phyloP scores from a whole-genome alignment of 257 asterid species.

The Nicotiana tomentosiformis region DNA sequence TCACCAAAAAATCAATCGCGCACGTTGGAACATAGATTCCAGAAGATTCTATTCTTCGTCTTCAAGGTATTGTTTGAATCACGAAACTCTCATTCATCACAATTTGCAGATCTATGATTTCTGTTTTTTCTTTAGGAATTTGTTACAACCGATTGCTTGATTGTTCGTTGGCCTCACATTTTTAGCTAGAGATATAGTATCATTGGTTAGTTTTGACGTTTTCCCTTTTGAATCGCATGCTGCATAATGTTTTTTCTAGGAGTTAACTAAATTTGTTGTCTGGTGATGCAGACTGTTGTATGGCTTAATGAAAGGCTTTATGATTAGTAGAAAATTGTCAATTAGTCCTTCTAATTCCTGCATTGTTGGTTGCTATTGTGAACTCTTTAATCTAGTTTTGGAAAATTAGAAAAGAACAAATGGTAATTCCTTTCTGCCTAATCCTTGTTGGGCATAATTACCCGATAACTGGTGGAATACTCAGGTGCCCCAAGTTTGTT shows the following conservation, averaged over 20 bases:
- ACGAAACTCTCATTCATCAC: background rate
- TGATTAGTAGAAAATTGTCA: background rate
- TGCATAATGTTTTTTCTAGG: background rate
- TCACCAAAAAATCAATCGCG: background rate
- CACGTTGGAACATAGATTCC: background rate
- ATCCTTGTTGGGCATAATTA: too few relatives aligned
- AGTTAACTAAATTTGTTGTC: background rate
- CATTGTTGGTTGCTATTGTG: background rate
- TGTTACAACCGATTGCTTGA: background rate
- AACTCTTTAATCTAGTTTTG: background rate
- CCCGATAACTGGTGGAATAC: too few relatives aligned
- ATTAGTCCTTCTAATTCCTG: background rate
- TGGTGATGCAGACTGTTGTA: background rate
- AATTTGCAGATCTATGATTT: background rate
- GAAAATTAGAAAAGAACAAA: background rate
- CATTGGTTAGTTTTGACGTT: background rate
- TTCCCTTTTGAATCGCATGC: background rate
- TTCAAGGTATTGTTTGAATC: slow-evolving; percentile 4
- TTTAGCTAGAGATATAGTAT: background rate
- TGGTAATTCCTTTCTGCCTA: too few relatives aligned
- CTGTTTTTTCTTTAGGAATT: background rate
- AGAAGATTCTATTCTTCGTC: background rate
- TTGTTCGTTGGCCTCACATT: background rate
- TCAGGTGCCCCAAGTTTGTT: too few relatives aligned
- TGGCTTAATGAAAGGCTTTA: background rate